These are phyloP conservation scores for Harrya chromipes DNA, from an alignment of 768 basidiomycete species.

Conservation along the genomic window DNA sequence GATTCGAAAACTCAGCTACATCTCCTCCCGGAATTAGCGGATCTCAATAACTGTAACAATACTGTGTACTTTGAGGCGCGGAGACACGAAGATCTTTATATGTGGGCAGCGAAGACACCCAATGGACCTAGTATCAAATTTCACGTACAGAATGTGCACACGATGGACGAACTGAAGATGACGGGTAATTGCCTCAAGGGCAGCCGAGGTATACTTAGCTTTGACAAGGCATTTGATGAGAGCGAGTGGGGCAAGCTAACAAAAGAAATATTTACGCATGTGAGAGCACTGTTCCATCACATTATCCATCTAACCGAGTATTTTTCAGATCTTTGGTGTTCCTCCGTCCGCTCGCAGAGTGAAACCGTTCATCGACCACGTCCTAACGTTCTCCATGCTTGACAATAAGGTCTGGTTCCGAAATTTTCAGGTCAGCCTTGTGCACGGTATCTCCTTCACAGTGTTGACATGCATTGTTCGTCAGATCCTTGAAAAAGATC, in stretches of 20 bases:
- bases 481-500: slow-evolving; percentile 93
- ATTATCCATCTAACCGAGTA: slow-evolving; percentile 1
- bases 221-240: slow-evolving; percentile 87
- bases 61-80: slow-evolving; percentile 96
- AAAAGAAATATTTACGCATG: slow-evolving; percentile 94
- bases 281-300: slow-evolving; percentile 35
- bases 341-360: slow-evolving; percentile 86
- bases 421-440: slow-evolving; percentile 82
- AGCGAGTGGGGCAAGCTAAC: slow-evolving; percentile 82
- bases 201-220: slow-evolving; percentile 86
- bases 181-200: slow-evolving; percentile 98
- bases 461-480: neutral
- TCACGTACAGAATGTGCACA: slow-evolving; percentile 98
- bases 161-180: slow-evolving; percentile 99
- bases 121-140: slow-evolving; percentile 97
- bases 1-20: slow-evolving; percentile 94
- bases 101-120: slow-evolving; percentile 96
- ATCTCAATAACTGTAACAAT: slow-evolving; percentile 97
- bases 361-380: slow-evolving; percentile 98
- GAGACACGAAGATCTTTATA: slow-evolving; percentile 90
- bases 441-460: neutral
- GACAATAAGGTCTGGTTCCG: slow-evolving; percentile 99
- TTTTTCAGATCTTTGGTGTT: slow-evolving; percentile 84
- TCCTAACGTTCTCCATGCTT: slow-evolving; percentile 92
- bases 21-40: slow-evolving; percentile 92